Evolutionary conservation across 352 stramenopile species (phyloP).

Genomic region (Phytopythium aichiense): DNA sequence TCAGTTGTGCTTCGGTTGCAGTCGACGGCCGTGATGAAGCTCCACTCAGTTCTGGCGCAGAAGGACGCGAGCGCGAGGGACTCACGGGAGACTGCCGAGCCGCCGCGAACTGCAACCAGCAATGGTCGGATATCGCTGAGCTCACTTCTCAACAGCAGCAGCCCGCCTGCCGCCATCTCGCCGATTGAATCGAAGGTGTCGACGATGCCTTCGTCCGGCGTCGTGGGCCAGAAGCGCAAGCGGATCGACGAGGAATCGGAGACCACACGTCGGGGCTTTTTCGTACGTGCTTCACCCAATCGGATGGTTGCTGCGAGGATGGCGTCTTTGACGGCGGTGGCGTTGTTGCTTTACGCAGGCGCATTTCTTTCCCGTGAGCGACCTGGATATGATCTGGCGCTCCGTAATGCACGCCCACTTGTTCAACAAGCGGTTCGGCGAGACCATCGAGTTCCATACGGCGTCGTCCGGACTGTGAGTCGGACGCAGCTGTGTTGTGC

Average conservation of each 20-base stretch:
- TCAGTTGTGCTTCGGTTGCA: background rate
- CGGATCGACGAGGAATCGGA: slow-evolving; percentile 11
- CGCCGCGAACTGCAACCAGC: background rate
- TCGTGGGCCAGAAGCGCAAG: slow-evolving; percentile 27
- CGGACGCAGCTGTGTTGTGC: background rate
- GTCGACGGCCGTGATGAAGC: slow-evolving; percentile 11
- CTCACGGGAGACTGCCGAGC: background rate
- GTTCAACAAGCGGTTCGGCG: slow-evolving; percentile 53
- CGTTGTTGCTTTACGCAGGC: slow-evolving; percentile 19
- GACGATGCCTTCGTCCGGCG: slow-evolving; percentile 14
- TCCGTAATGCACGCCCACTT: slow-evolving; percentile 60
- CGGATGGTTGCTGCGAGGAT: background rate
- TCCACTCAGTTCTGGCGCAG: slow-evolving; percentile 13
- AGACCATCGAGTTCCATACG: slow-evolving; percentile 63
- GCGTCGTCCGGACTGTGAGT: slow-evolving; percentile 47
- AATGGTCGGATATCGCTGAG: slow-evolving; percentile 24
- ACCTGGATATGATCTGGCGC: slow-evolving; percentile 59
- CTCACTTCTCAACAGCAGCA: slow-evolving; percentile 36
- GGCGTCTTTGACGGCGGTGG: background rate
- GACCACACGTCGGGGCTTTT: slow-evolving; percentile 20
- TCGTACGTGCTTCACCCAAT: slow-evolving; percentile 20
- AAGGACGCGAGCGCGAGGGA: background rate
- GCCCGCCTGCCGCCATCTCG: slow-evolving; percentile 2
- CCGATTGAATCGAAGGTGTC: slow-evolving; percentile 8
- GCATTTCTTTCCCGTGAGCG: slow-evolving; percentile 48